Evolutionary conservation across 768 basidiomycete species (phyloP).

Genomic region (Gloeophyllum trabeum): DNA sequence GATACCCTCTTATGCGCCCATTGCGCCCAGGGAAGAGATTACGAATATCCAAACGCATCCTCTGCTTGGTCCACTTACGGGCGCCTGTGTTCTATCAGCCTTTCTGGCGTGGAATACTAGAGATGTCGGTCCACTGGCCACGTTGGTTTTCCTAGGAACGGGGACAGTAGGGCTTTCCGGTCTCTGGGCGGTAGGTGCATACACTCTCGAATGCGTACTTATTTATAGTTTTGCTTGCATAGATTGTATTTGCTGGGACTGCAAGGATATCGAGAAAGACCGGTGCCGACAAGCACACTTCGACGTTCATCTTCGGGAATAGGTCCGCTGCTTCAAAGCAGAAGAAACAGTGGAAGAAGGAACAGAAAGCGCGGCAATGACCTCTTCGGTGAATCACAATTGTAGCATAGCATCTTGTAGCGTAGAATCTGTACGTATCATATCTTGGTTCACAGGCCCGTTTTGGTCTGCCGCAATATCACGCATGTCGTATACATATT

Average conservation of each 20-base stretch:
- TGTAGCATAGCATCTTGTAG: not conserved
- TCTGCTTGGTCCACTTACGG: slow-evolving; percentile 47
- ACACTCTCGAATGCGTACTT: not conserved
- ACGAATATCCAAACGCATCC: slow-evolving; percentile 36
- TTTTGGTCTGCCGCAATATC: too few relatives aligned
- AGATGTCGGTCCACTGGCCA: slow-evolving; percentile 44
- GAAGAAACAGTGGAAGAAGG: slow-evolving; percentile 46
- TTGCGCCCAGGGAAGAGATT: slow-evolving; percentile 16
- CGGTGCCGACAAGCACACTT: slow-evolving; percentile 76
- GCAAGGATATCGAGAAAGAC: slow-evolving; percentile 54
- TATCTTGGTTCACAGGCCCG: too few relatives aligned
- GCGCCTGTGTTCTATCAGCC: slow-evolving; percentile 40
- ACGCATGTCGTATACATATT: too few relatives aligned
- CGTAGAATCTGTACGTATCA: too few relatives aligned
- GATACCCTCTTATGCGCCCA: slow-evolving; percentile 33
- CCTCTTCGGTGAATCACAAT: not conserved
- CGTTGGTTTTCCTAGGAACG: slow-evolving; percentile 36
- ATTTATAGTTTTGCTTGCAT: not conserved
- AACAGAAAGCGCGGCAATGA: slow-evolving; percentile 15
- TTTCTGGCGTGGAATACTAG: slow-evolving; percentile 57
- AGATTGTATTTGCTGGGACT: slow-evolving; percentile 56
- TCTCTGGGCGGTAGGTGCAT: slow-evolving; percentile 51
- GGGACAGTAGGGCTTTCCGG: slow-evolving; percentile 53
- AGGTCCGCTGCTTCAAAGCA: slow-evolving; percentile 49
- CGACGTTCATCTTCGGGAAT: slow-evolving; percentile 72